Conservation (phyloP, 345 rosid genomes). For the Populus ilicifolia region DNA sequence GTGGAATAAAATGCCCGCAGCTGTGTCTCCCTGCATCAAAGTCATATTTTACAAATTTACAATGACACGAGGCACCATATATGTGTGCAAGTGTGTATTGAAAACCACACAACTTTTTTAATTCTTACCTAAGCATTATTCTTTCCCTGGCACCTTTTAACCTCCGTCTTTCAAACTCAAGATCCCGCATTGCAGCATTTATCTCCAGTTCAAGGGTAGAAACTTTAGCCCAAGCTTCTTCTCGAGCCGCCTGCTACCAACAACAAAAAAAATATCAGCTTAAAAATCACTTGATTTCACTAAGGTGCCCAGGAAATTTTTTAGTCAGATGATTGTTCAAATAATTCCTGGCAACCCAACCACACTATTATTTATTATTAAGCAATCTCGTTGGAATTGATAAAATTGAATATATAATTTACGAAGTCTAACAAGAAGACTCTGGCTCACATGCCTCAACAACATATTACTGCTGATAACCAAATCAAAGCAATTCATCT, state of each 20-base stretch:
- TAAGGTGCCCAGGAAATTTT: slow-evolving; percentile 7
- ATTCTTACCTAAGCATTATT: slow-evolving; percentile 88
- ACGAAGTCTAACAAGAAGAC: neutral
- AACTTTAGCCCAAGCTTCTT: slow-evolving; percentile 96
- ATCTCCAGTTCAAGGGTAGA: slow-evolving; percentile 86
- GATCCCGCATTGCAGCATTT: slow-evolving; percentile 71
- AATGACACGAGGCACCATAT: neutral
- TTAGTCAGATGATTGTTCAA: neutral
- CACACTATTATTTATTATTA: neutral
- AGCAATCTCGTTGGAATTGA: too few species aligned
- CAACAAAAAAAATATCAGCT: slow-evolving; percentile 61
- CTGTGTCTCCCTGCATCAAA: slow-evolving; percentile 80
- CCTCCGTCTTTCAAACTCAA: slow-evolving; percentile 86
- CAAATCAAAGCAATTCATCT: too few species aligned
- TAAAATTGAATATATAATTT: too few species aligned
- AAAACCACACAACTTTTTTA: neutral
- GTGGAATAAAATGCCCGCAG: slow-evolving; percentile 90
- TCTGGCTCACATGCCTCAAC: neutral
- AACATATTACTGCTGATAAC: neutral
- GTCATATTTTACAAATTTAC: neutral
- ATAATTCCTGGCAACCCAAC: neutral
- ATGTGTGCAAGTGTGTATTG: neutral
- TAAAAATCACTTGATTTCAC: slow-evolving; percentile 19
- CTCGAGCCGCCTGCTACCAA: slow-evolving; percentile 98
- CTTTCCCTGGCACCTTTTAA: slow-evolving; percentile 96